phyloP scores from a whole-genome alignment of 805 yeast genomes.

The Wickerhamiella shivajii region DNA sequence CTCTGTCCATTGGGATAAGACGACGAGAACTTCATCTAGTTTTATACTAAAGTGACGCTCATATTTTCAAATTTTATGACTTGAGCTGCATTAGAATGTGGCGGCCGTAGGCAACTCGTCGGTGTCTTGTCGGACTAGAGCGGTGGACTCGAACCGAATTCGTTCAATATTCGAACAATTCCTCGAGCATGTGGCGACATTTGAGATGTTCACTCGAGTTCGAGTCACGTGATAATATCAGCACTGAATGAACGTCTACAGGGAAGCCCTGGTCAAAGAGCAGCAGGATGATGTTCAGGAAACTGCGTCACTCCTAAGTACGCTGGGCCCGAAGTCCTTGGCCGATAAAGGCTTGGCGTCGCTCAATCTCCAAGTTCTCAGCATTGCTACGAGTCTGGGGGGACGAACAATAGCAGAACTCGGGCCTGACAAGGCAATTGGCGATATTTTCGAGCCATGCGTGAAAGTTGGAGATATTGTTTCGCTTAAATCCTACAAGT shows the following conservation, averaged over 20 bases:
- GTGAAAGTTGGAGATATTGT: conserved; percentile 44
- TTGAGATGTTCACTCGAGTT: no score
- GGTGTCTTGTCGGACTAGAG: no score
- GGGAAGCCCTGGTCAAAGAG: conserved; percentile 32
- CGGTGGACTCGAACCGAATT: no score
- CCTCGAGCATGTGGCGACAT: no score
- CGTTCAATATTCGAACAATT: no score
- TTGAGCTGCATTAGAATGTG: no score
- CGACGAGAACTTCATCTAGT: no score
- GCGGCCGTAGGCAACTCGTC: no score
- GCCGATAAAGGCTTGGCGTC: conserved; percentile 64
- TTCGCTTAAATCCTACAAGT: conserved; percentile 15
- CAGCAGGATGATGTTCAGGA: conserved; percentile 38
- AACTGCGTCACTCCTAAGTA: conserved; percentile 30
- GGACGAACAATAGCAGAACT: conserved; percentile 61
- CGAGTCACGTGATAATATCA: no score
- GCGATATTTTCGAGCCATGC: conserved; percentile 25
- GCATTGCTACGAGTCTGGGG: conserved; percentile 61
- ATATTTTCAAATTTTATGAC: no score
- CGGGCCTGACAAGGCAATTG: conserved; percentile 34
- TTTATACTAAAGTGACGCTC: no score
- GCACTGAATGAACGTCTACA: conserved; percentile 1
- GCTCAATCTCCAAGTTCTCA: conserved; percentile 44
- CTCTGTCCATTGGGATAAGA: no score
- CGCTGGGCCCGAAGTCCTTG: conserved; percentile 48